Evolutionary conservation across 371 early-diverging fungal genomes (phyloP), one percentile per base, ranked within the genome.

Genomic region (Mortierella sp.): DNA sequence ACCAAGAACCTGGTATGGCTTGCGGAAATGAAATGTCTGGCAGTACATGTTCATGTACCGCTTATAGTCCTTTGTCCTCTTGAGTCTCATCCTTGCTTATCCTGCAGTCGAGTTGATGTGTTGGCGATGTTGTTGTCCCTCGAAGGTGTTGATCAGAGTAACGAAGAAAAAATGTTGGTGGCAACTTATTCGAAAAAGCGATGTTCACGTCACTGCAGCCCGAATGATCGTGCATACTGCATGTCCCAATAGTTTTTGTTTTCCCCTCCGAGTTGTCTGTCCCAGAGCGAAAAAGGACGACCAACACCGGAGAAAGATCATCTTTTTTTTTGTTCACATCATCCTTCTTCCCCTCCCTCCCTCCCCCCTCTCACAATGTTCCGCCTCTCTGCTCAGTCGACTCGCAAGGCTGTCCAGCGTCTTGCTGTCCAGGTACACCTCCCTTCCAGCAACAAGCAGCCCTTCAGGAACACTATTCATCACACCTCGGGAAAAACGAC

Each of bases 1-100:
- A 96, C 96, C 87, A 46, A 98, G 73, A 13, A 98, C 88, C 86
- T 98, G 98, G 89, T 94, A 98, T 21, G 98, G 98, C 73, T 94
- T 94, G 74, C 96, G 90, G 88, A 98, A 98, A 2, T 94, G 95
- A 88, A 95, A 98, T 2, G 91, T 90, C 79, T 91, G 87, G 61
- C 89, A 87, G 90, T 97, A 98, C 55, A 95, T 87, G 77, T 91
- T 89, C 93, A 98, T 96, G 73, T 88, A 90, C 79, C 93, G 92
- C 87, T 93, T 95, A 85, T 95, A 95, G 48, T 91, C 90, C 86
- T 96, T 96, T 61, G 91, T 90, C 64, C 95, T 90, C 82, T 97
- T 97, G 26, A 93, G 89, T 71, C 94, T 91, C 97, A 97, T 98
- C 26, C 43, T 82, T 71, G 24, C 67, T 40, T 37, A 37, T 64